phyloP scores from a whole-genome alignment of 345 rosid genomes.

The Camelina neglecta region DNA sequence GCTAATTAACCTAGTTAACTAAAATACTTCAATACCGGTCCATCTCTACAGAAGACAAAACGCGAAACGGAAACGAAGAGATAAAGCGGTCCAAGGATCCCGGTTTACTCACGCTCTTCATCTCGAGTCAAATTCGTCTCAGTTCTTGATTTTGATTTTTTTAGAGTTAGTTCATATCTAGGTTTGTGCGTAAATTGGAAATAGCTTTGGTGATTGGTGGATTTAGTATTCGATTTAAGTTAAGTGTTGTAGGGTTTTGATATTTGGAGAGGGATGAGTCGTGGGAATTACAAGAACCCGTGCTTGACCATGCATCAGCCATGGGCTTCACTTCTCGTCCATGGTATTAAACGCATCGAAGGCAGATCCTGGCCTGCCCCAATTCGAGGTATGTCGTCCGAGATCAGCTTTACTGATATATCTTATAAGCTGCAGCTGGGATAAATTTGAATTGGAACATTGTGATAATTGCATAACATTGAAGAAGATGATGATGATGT shows the following conservation, averaged over 20 bases:
- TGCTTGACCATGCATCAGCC: constrained; percentile 97
- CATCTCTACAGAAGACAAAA: not conserved
- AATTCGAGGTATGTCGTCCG: constrained; percentile 56
- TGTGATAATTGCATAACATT: constrained; percentile 15
- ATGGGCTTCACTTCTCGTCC: constrained; percentile 85
- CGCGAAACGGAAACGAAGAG: not conserved
- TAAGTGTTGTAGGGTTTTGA: not conserved
- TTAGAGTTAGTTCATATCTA: not conserved
- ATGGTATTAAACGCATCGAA: constrained; percentile 92
- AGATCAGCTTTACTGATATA: not conserved
- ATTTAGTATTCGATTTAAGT: not conserved
- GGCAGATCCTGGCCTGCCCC: constrained; percentile 97
- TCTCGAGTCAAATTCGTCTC: not conserved
- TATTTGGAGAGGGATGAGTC: constrained; percentile 43
- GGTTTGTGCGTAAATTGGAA: not conserved
- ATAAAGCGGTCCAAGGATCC: not conserved
- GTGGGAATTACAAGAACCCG: constrained; percentile 74
- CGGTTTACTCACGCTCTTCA: not conserved
- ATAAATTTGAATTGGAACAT: not conserved
- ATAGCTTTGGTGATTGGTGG: not conserved
- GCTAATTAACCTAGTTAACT: not conserved
- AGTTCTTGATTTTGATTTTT: not conserved
- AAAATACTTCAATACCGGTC: not conserved
- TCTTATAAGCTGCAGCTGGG: not conserved
- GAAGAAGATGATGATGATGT: not conserved